These are phyloP conservation scores for Neopestalotiopsis sp. DNA, from an alignment of 2,329 filamentous ascomycete genomes.

Conservation along the genomic window DNA sequence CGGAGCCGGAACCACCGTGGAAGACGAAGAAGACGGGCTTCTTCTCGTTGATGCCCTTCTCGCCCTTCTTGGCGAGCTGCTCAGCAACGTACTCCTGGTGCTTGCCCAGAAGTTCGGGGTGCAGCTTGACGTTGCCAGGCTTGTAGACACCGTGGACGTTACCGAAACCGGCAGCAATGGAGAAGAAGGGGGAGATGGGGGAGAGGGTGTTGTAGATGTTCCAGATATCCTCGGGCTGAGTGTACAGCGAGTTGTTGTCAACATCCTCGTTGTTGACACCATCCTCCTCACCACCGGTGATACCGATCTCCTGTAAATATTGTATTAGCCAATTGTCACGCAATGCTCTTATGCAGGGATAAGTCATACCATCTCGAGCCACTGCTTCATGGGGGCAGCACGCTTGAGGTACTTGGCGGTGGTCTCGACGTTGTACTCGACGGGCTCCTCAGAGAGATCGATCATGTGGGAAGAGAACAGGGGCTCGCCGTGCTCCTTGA, in stretches of 20 bases:
- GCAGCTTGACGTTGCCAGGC: constrained; percentile 94
- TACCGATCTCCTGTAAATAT: constrained; percentile 70
- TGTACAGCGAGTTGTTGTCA: constrained; percentile 97
- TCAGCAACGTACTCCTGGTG: constrained; percentile 92
- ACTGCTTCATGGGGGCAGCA: constrained; percentile 95
- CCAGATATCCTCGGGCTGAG: constrained; percentile 95
- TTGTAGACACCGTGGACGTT: constrained; percentile 99
- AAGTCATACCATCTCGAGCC: constrained; percentile 90
- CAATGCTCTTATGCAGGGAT: background rate
- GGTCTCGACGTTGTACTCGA: constrained; percentile 89
- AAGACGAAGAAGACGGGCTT: constrained; percentile 99
- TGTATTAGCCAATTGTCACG: background rate
- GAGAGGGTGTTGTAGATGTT: constrained; percentile 86
- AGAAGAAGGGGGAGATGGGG: constrained; percentile 93
- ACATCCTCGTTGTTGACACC: constrained; percentile 98
- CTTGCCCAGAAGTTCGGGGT: constrained; percentile 94
- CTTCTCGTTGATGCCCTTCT: constrained; percentile 45
- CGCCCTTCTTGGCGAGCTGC: constrained; percentile 56
- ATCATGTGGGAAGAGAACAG: constrained; percentile 99
- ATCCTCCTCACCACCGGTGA: constrained; percentile 97
- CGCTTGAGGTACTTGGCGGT: constrained; percentile 94
- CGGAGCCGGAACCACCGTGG: constrained; percentile 94
- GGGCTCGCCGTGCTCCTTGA: constrained; percentile 90
- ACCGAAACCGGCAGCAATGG: constrained; percentile 96
- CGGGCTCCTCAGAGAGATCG: constrained; percentile 89